Percentiles rank a stretch among this genome's conserved stretches.
phyloP scores from a whole-genome alignment of 768 basidiomycete species.

The Leccinum subtestaceum region DNA sequence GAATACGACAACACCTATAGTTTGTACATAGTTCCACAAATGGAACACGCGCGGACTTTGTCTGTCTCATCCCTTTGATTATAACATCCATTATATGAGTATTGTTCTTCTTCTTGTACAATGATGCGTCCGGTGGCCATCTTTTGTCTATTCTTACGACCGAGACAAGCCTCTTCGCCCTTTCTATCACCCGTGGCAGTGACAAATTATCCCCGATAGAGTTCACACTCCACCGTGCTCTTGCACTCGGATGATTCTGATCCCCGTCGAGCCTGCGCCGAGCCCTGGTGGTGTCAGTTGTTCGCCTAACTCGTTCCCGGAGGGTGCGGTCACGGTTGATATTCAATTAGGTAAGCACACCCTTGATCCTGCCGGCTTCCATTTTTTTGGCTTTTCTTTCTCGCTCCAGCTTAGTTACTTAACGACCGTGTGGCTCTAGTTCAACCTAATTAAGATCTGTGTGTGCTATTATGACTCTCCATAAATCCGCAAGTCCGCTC shows the following conservation, averaged over 20 bases:
- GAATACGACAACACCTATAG: neutral
- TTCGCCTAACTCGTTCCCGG: constrained; percentile 16
- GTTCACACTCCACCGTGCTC: constrained; percentile 1
- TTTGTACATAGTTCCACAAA: neutral
- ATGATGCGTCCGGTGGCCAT: neutral
- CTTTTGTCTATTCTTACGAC: constrained; percentile 7
- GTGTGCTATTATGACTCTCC: constrained; percentile 8
- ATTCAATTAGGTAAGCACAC: constrained; percentile 24
- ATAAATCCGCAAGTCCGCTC: constrained; percentile 7
- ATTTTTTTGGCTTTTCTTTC: constrained; percentile 25
- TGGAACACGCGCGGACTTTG: constrained; percentile 16
- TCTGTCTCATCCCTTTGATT: constrained; percentile 3
- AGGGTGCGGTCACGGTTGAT: constrained; percentile 3
- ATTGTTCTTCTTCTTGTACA: constrained; percentile 10
- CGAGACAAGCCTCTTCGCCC: constrained; percentile 11
- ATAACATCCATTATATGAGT: constrained; percentile 10
- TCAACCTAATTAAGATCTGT: constrained; percentile 12
- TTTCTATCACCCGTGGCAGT: constrained; percentile 1
- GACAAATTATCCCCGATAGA: constrained; percentile 13
- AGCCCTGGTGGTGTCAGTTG: constrained; percentile 18
- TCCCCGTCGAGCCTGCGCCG: constrained; percentile 25
- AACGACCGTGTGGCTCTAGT: constrained; percentile 11
- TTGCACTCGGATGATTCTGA: constrained; percentile 7
- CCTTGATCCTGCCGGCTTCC: constrained; percentile 14
- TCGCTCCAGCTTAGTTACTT: constrained; percentile 15